These are phyloP conservation scores for Picochlorum sp. DNA, from an alignment of 139 green algal genomes.

Conservation along the genomic window DNA sequence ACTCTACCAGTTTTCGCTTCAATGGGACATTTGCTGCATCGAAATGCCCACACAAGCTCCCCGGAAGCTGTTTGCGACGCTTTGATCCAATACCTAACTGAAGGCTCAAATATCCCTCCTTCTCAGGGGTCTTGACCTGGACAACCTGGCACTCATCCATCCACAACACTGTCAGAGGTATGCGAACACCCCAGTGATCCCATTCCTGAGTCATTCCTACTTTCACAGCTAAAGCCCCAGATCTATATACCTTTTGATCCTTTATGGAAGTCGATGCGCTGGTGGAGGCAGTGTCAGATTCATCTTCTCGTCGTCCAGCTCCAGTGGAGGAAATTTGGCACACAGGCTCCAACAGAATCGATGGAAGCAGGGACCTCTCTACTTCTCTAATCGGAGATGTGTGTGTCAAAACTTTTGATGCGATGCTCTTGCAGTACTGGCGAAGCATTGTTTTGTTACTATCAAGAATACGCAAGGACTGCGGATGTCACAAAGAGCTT, in stretches of 20 bases:
- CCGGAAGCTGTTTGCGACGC: slow-evolving; percentile 56
- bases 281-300: too few relatives aligned
- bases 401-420: too few relatives aligned
- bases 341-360: too few relatives aligned
- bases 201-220: slow-evolving; percentile 95
- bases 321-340: not conserved
- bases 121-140: slow-evolving; percentile 57
- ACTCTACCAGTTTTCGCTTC: slow-evolving; percentile 79
- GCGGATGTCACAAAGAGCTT: too few relatives aligned
- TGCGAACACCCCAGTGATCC: slow-evolving; percentile 74
- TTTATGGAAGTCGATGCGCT: not conserved
- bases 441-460: too few relatives aligned
- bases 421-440: too few relatives aligned
- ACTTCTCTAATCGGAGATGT: too few relatives aligned
- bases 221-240: slow-evolving; percentile 85
- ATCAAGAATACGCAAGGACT: too few relatives aligned
- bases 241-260: slow-evolving; percentile 22
- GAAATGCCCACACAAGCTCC: slow-evolving; percentile 21
- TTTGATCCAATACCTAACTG: slow-evolving; percentile 74
- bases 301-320: not conserved
- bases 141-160: slow-evolving; percentile 92
- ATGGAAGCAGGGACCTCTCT: too few relatives aligned
- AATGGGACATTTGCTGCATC: slow-evolving; percentile 36
- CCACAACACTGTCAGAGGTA: slow-evolving; percentile 94
- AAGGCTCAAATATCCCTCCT: slow-evolving; percentile 68